These are phyloP conservation scores for Cinnamomum chago DNA, from an alignment of 164 flowering plant genomes.

Conservation along the genomic window DNA sequence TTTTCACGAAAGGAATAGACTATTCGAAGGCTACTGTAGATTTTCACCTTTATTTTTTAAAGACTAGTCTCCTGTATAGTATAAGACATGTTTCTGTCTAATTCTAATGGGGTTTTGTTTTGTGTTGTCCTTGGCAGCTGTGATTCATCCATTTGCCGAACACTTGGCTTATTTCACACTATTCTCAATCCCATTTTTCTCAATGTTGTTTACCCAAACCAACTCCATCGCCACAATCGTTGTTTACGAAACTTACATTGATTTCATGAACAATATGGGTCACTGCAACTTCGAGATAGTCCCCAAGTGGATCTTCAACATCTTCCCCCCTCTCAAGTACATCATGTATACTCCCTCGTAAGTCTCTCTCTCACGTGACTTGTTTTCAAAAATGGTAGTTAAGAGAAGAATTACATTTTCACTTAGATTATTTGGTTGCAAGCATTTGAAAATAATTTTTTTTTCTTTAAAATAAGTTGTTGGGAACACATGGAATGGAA, in stretches of 20 bases:
- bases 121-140: conserved; percentile 39
- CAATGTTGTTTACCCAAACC: conserved; percentile 10
- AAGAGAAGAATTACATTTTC: background rate
- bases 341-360: conserved; percentile 65
- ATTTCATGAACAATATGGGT: conserved; percentile 58
- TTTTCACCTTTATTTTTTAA: too few species aligned
- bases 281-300: conserved; percentile 62
- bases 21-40: too few species aligned
- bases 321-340: conserved; percentile 50
- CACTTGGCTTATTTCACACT: conserved; percentile 30
- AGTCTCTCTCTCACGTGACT: conserved; percentile 16
- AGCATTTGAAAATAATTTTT: too few species aligned
- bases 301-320: conserved; percentile 32
- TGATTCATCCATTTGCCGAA: conserved; percentile 56
- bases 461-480: too few species aligned
- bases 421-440: too few species aligned
- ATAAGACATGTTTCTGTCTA: conserved; percentile 1
- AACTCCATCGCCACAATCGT: conserved; percentile 17
- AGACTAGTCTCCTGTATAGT: too few species aligned
- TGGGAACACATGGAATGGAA: too few species aligned
- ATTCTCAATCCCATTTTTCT: conserved; percentile 31
- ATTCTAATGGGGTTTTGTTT: background rate
- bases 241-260: conserved; percentile 36
- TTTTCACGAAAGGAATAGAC: too few species aligned
- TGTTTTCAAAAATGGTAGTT: background rate